Conservation (phyloP, 768 basidiomycete species). For the Nevesoporus exiguus region DNA sequence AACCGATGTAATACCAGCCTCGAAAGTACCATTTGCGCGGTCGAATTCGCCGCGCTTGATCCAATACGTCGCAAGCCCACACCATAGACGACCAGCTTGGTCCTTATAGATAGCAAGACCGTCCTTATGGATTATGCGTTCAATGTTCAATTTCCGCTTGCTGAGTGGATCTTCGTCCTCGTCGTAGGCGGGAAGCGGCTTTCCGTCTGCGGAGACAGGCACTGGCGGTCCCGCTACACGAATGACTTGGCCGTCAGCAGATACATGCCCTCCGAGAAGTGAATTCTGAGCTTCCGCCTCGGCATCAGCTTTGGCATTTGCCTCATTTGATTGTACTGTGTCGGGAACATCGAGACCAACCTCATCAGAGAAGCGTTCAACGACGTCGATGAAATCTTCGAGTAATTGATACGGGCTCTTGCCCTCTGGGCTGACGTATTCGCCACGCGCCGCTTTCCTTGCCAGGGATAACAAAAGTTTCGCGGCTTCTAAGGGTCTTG, state of each 20-base stretch:
- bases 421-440: constrained; percentile 83
- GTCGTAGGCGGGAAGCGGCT: constrained; percentile 54
- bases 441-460: constrained; percentile 76
- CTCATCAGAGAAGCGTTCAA: constrained; percentile 87
- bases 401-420: constrained; percentile 96
- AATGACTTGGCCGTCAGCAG: constrained; percentile 60
- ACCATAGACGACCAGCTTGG: constrained; percentile 95
- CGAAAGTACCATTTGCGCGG: constrained; percentile 83
- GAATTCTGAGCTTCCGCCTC: constrained; percentile 37
- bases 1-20: constrained; percentile 77
- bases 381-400: constrained; percentile 87
- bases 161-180: constrained; percentile 82
- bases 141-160: constrained; percentile 75
- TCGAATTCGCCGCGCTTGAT: constrained; percentile 97
- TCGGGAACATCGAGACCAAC: constrained; percentile 86
- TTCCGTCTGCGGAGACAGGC: constrained; percentile 48
- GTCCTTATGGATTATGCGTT: constrained; percentile 78
- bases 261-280: constrained; percentile 38
- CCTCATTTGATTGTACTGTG: constrained; percentile 55
- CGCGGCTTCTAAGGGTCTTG: constrained; percentile 88
- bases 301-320: constrained; percentile 45
- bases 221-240: constrained; percentile 67
- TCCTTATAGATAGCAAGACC: constrained; percentile 91
- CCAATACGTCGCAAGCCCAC: constrained; percentile 96
- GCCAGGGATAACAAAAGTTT: constrained; percentile 85